Evolutionary conservation across 345 rosid species (phyloP).

Genomic region (Boechera retrofracta): DNA sequence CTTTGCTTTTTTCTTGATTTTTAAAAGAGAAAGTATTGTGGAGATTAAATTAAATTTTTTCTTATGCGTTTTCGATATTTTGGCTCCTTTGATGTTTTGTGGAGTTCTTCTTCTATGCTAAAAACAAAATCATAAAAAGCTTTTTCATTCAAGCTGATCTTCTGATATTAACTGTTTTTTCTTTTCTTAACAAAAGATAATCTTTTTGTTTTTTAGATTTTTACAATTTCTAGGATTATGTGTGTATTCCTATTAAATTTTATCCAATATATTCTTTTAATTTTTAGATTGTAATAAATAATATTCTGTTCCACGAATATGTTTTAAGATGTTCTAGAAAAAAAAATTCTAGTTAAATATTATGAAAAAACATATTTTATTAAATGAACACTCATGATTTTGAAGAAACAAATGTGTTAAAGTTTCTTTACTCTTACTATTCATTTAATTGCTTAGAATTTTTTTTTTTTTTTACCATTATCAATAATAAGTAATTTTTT

Average conservation of each 20-base stretch:
- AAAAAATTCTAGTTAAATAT: background rate
- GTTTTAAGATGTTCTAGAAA: background rate
- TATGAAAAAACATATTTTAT: background rate
- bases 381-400: background rate
- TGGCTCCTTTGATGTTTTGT: conserved; percentile 36
- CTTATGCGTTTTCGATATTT: conserved; percentile 27
- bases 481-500: background rate
- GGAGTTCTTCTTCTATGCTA: conserved; percentile 37
- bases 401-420: background rate
- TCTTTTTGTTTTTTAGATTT: background rate
- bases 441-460: background rate
- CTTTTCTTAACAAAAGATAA: conserved; percentile 3
- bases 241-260: background rate
- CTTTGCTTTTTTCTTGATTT: conserved; percentile 12
- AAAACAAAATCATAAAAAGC: conserved; percentile 20
- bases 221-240: background rate
- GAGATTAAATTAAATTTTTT: conserved; percentile 22
- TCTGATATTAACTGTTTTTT: conserved; percentile 7
- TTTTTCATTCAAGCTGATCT: conserved; percentile 27
- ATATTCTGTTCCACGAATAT: background rate
- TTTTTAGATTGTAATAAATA: background rate
- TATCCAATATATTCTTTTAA: background rate
- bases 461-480: background rate
- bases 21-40: background rate
- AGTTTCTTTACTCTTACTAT: background rate